These are phyloP conservation scores for Euphorbia celastroides DNA, from an alignment of 441 rosid species.

Conservation along the genomic window DNA sequence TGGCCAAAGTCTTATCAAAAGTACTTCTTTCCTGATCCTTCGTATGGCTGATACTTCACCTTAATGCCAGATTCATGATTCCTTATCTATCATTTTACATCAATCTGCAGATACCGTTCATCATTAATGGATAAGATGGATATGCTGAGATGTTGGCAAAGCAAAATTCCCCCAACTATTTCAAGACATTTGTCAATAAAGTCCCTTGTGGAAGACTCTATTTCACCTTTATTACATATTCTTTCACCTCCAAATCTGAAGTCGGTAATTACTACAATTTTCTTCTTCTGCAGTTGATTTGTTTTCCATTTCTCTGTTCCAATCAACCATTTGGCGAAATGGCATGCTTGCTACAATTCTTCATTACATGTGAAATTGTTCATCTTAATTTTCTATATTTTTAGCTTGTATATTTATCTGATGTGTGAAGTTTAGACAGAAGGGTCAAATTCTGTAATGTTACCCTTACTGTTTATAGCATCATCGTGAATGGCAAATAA, in stretches of 20 bases:
- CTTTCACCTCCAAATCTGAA: slow-evolving; percentile 78
- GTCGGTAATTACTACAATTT: slow-evolving; percentile 48
- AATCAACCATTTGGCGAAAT: not conserved
- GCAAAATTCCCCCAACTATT: slow-evolving; percentile 62
- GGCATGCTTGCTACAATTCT: not conserved
- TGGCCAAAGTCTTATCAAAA: slow-evolving; percentile 94
- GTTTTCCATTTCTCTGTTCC: not conserved
- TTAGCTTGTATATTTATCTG: not conserved
- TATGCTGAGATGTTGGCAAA: slow-evolving; percentile 67
- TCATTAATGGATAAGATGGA: slow-evolving; percentile 62
- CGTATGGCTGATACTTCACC: slow-evolving; percentile 9
- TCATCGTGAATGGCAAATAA: not conserved
- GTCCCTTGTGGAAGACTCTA: slow-evolving; percentile 67
- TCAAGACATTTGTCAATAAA: slow-evolving; percentile 78
- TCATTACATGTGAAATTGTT: not conserved
- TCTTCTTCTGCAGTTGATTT: slow-evolving; percentile 12
- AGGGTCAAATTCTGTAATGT: not conserved
- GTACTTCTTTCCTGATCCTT: slow-evolving; percentile 34
- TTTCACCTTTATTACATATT: slow-evolving; percentile 75
- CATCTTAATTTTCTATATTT: not conserved
- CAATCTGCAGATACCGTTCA: slow-evolving; percentile 62
- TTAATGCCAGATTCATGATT: slow-evolving; percentile 17
- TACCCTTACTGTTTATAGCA: not conserved
- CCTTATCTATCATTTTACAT: slow-evolving; percentile 15
- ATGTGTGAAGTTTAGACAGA: not conserved